Evolutionary conservation across 192 early-diverging fungal genomes (phyloP).

Genomic region (Entrophospora sp.): DNA sequence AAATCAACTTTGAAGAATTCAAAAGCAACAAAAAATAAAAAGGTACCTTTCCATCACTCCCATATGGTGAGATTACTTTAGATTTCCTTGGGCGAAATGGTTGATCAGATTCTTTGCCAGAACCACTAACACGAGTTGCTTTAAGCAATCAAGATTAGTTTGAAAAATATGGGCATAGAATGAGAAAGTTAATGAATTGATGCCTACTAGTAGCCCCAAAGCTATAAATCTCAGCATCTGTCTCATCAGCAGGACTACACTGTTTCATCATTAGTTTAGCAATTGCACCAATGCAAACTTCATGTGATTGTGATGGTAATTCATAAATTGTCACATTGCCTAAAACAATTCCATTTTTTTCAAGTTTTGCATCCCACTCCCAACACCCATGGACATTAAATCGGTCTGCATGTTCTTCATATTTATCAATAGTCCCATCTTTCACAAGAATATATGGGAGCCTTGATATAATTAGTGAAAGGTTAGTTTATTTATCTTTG

Average conservation of each 20-base stretch:
- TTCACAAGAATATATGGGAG: conserved; percentile 14
- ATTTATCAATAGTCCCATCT: conserved; percentile 1
- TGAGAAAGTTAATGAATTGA: conserved; percentile 13
- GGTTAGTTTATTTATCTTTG: no score
- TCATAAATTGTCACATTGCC: conserved; percentile 15
- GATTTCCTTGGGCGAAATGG: conserved; percentile 13
- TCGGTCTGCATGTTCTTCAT: conserved; percentile 13
- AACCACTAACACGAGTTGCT: conserved; percentile 11
- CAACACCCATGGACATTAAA: conserved; percentile 13
- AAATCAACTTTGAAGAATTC: conserved; percentile 16
- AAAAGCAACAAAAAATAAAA: conserved; percentile 14
- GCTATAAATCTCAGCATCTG: background rate
- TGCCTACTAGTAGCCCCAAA: conserved; percentile 19
- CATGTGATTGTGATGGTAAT: conserved; percentile 6
- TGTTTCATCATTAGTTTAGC: background rate
- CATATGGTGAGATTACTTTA: conserved; percentile 12
- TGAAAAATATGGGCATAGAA: background rate
- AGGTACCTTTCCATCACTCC: conserved; percentile 17
- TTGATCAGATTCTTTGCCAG: conserved; percentile 15
- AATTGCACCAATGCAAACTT: conserved; percentile 13
- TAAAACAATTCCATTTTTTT: no score
- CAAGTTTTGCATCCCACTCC: background rate
- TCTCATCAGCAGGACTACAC: background rate
- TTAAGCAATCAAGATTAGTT: conserved; percentile 17
- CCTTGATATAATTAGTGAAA: conserved; percentile 11